A percentile compares a stretch with the other conserved stretches of the same genome.
These are phyloP conservation scores for Anastatica hierochuntica DNA, from an alignment of 345 rosid genomes.

Conservation along the genomic window DNA sequence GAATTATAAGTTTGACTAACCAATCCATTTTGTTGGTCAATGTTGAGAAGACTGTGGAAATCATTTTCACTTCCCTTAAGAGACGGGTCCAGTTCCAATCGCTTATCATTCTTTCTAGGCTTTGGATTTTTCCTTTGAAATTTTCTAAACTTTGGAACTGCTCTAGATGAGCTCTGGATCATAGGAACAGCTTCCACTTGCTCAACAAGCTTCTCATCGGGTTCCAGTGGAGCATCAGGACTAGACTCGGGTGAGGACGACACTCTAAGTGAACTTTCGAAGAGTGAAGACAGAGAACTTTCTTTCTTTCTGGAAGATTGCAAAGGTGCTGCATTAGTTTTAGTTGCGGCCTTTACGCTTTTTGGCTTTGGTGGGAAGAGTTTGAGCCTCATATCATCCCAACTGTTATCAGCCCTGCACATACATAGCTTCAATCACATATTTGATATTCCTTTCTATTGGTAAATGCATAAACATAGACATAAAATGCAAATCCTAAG, in stretches of 20 bases:
- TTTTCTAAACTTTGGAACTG: background rate
- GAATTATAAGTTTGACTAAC: conserved; percentile 18
- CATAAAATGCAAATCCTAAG: background rate
- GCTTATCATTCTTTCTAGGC: background rate
- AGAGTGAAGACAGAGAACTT: background rate
- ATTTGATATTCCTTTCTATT: background rate
- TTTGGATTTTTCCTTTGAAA: background rate
- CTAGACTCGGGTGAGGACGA: background rate
- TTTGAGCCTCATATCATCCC: background rate
- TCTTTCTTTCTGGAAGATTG: background rate
- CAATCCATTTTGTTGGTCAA: background rate
- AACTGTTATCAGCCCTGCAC: conserved; percentile 9
- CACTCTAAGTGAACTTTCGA: background rate
- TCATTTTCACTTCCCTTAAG: background rate
- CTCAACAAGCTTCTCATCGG: background rate
- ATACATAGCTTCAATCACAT: background rate
- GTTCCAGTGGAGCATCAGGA: background rate
- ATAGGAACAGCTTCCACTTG: background rate
- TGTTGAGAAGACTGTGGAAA: too few relatives aligned
- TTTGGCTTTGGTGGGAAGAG: background rate
- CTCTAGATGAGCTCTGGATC: conserved; percentile 9
- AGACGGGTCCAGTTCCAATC: background rate
- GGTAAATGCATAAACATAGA: background rate
- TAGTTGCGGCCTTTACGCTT: background rate
- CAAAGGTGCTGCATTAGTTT: background rate